These are phyloP conservation scores for Kitagawia praeruptora DNA, from an alignment of 129 eudicot species.

Conservation along the genomic window DNA sequence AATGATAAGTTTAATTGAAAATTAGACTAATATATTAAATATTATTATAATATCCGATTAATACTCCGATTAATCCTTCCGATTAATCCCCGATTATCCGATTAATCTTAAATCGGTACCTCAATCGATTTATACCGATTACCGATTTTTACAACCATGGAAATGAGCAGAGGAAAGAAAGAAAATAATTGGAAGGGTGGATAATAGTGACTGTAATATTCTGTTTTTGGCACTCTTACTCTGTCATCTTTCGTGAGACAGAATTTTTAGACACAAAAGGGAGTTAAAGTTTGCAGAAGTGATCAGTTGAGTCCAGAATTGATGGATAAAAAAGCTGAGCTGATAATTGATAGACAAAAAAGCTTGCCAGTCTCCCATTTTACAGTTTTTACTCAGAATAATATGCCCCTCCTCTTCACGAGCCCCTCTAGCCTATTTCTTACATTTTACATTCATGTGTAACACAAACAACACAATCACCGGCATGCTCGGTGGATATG, in stretches of 20 bases:
- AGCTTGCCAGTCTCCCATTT: background rate
- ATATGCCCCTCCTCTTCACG: background rate
- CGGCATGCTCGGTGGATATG: rapidly evolving
- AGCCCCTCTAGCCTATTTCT: background rate
- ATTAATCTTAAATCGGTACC: too few species aligned
- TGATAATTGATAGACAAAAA: conserved; percentile 8
- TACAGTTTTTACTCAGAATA: background rate
- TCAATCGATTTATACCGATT: too few species aligned
- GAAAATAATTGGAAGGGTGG: background rate
- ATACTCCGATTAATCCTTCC: too few species aligned
- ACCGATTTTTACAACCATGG: too few species aligned
- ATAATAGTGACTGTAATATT: background rate
- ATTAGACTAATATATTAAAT: too few species aligned
- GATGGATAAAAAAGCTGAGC: background rate
- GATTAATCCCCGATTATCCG: too few species aligned
- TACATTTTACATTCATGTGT: background rate
- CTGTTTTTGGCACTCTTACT: conserved; percentile 7
- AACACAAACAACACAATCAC: background rate
- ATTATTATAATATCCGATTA: too few species aligned
- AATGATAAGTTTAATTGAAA: too few species aligned
- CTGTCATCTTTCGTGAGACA: conserved; percentile 4
- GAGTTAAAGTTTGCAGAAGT: background rate
- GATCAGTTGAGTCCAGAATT: conserved; percentile 3
- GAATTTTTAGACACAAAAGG: conserved; percentile 8
- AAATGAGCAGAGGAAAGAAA: background rate